Evolutionary conservation across 805 yeast species (phyloP).

Genomic region (Pichia ethanolica): DNA sequence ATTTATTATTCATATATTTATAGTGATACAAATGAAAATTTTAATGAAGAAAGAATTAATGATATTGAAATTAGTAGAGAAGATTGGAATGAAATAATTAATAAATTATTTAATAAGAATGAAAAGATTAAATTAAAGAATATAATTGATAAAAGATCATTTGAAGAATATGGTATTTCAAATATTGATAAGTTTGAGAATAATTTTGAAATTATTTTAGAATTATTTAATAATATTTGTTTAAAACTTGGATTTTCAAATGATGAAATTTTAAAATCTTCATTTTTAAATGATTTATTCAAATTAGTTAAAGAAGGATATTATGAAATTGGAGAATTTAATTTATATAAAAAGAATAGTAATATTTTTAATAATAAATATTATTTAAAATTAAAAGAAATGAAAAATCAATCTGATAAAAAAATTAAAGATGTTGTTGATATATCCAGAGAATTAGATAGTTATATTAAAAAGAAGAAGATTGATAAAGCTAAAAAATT

Average conservation of each 20-base stretch:
- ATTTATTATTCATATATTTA: constrained; percentile 32
- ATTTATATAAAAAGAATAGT: not conserved
- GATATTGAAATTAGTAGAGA: constrained; percentile 35
- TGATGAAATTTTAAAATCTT: constrained; percentile 16
- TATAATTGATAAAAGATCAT: constrained; percentile 12
- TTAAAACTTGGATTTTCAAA: constrained; percentile 18
- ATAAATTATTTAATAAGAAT: constrained; percentile 23
- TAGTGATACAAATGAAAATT: constrained; percentile 25
- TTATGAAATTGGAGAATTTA: constrained; percentile 10
- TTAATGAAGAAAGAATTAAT: constrained; percentile 23
- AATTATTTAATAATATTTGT: constrained; percentile 12
- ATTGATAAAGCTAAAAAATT: constrained; percentile 33
- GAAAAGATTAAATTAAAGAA: constrained; percentile 18
- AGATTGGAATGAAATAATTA: constrained; percentile 33
- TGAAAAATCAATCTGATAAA: not conserved
- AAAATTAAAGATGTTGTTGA: constrained; percentile 9
- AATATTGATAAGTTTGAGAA: constrained; percentile 10
- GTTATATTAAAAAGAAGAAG: constrained; percentile 16
- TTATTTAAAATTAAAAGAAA: not conserved
- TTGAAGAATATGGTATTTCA: constrained; percentile 12
- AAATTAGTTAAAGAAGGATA: constrained; percentile 19
- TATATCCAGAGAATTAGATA: constrained; percentile 13
- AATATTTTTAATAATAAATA: not conserved
- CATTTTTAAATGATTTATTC: constrained; percentile 18
- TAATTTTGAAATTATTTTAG: constrained; percentile 23